Base-by-base conservation (phyloP, 805 yeast genomes). In the Wickerhamiella cacticola region DNA sequence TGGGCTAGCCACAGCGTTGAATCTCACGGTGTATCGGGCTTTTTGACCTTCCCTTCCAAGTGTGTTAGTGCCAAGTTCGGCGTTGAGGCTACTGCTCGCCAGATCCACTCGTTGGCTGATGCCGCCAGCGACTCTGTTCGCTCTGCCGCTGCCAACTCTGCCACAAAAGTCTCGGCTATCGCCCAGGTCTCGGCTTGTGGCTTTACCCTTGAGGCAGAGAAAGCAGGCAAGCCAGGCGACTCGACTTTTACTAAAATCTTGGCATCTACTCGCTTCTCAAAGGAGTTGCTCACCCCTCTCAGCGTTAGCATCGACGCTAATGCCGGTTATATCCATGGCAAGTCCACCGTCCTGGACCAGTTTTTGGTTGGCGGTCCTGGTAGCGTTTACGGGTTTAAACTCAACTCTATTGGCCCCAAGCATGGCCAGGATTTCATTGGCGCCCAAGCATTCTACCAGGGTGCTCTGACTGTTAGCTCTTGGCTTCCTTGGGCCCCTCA, bases 321-420 rank as follows among this genome's bases (percentile, higher is more conserved):
- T 5, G 41, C 51, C 5, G 62, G 62, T n/a, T 51, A 46, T 33
- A 41, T 59, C 31, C 51, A 43, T 35, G 50, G 57, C 52, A 48
- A 65, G 48, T 65, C 81, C 1, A 82, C 80, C 55, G 63, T 80
- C 24, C 70, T 79, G 53, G 97, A 89, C 64, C 74, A 80, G 55
- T 88, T 86, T 61, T 82, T 80, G 58, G 68, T 82, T 42, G 92
- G 94, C 16, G 94, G 94, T 0, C 71, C 76, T 28, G 72, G 75
- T 49, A 76, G 76, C 48, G 74, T 85, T 31, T 69, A 78, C 53
- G 85, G 88, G 1, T 82, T 79, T 58, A 68, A 72, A 39, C 67
- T 70, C 48, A 79, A 79, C 68, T 75, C 84, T 1, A 61, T 83
- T 31, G 86, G 89, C 19, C 76, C 79, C 3, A 43, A 36, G 5